Conservation (phyloP, 768 basidiomycete species). For the Podaxis sp. region DNA sequence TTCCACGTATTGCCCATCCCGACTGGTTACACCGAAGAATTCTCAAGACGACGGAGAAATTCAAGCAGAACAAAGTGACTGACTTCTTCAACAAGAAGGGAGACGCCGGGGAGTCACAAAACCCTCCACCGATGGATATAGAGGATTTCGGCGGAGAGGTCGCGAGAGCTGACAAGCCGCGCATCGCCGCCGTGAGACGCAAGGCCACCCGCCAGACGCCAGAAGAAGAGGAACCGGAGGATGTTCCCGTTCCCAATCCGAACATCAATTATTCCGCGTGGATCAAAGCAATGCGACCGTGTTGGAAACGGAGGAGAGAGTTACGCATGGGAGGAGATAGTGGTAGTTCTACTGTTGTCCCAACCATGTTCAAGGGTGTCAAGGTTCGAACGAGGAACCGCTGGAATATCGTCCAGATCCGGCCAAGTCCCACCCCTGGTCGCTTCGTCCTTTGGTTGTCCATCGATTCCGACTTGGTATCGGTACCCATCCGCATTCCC, state of each 20-base stretch:
- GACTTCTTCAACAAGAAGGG: slow-evolving; percentile 74
- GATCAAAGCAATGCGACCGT: slow-evolving; percentile 69
- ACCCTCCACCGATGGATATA: slow-evolving; percentile 44
- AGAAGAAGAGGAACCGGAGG: slow-evolving; percentile 37
- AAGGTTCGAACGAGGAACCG: slow-evolving; percentile 56
- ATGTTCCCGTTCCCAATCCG: slow-evolving; percentile 57
- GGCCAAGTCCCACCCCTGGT: slow-evolving; percentile 69
- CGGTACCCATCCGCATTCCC: slow-evolving; percentile 79
- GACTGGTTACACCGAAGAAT: slow-evolving; percentile 96
- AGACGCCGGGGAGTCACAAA: slow-evolving; percentile 25
- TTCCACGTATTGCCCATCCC: slow-evolving; percentile 92
- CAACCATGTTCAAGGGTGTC: slow-evolving; percentile 70
- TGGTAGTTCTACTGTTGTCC: slow-evolving; percentile 40
- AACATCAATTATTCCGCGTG: slow-evolving; percentile 65
- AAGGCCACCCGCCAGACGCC: slow-evolving; percentile 29
- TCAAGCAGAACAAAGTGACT: slow-evolving; percentile 96
- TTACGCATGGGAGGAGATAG: slow-evolving; percentile 37
- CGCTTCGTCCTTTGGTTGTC: slow-evolving; percentile 88
- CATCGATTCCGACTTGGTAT: slow-evolving; percentile 72
- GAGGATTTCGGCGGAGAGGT: slow-evolving; percentile 53
- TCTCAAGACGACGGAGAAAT: slow-evolving; percentile 87
- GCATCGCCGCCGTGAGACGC: slow-evolving; percentile 13
- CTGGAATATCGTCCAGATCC: slow-evolving; percentile 94
- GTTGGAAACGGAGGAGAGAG: slow-evolving; percentile 66
- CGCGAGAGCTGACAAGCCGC: slow-evolving; percentile 32